Conservation (phyloP, 345 rosid species). For the Salix arbutifolia region DNA sequence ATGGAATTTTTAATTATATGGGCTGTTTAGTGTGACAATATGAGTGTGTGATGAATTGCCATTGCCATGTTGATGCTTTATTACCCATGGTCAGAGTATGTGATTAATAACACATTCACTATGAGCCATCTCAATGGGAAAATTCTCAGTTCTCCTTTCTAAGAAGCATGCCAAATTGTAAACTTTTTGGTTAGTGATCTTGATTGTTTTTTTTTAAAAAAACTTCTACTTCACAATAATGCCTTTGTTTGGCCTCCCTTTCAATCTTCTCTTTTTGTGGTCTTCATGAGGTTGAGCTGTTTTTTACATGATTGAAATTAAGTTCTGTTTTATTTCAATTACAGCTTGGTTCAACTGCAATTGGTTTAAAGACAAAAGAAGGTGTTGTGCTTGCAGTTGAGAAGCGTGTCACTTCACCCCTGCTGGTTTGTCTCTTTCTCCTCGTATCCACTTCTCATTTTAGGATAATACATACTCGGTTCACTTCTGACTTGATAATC, state of each 20-base stretch:
- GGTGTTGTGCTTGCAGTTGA: conserved; percentile 98
- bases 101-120: background rate
- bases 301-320: background rate
- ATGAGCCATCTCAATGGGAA: background rate
- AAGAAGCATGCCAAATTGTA: background rate
- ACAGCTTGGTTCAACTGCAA: conserved; percentile 95
- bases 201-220: background rate
- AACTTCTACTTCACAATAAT: background rate
- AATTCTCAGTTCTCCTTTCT: background rate
- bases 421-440: conserved; percentile 50
- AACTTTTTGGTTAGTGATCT: background rate
- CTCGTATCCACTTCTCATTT: background rate
- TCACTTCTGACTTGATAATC: background rate
- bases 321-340: background rate
- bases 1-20: background rate
- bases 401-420: conserved; percentile 90
- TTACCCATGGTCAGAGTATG: background rate
- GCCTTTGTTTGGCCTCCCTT: background rate
- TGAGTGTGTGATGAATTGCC: background rate
- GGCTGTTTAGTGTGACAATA: background rate
- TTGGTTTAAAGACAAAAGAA: conserved; percentile 86
- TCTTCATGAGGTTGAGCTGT: background rate
- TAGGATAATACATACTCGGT: background rate
- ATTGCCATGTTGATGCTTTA: background rate
- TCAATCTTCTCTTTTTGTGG: background rate